Conservation (phyloP, 176 grass and related monocot genomes). For the Oryza brachyantha region DNA sequence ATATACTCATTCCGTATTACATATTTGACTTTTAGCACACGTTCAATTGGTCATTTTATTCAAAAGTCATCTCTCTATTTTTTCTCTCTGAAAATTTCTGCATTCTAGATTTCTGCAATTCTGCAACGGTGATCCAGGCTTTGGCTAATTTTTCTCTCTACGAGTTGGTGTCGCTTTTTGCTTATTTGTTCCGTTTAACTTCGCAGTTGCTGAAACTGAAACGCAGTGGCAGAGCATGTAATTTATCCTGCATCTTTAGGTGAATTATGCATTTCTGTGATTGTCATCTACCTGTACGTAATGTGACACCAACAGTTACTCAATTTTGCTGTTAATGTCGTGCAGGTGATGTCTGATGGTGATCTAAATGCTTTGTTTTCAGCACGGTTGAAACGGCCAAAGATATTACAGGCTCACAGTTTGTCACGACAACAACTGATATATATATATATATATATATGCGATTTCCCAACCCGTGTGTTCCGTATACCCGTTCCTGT, state of each 20-base stretch:
- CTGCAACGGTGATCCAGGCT: neutral
- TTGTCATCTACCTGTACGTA: neutral
- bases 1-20: no score
- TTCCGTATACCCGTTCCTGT: neutral
- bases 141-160: neutral
- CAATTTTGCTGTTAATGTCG: neutral
- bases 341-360: neutral
- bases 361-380: neutral
- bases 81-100: neutral
- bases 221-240: no score
- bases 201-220: no score
- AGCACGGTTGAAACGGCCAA: no score
- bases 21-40: no score
- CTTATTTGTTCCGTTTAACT: no score
- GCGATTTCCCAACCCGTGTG: no score
- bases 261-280: neutral
- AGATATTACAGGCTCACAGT: neutral
- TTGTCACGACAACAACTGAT: neutral
- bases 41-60: no score
- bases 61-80: no score
- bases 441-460: neutral
- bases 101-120: neutral
- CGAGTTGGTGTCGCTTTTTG: neutral
- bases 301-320: no score
- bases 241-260: no score